phyloP scores from a whole-genome alignment of 805 yeast species.

The Ascoidea tarda region DNA sequence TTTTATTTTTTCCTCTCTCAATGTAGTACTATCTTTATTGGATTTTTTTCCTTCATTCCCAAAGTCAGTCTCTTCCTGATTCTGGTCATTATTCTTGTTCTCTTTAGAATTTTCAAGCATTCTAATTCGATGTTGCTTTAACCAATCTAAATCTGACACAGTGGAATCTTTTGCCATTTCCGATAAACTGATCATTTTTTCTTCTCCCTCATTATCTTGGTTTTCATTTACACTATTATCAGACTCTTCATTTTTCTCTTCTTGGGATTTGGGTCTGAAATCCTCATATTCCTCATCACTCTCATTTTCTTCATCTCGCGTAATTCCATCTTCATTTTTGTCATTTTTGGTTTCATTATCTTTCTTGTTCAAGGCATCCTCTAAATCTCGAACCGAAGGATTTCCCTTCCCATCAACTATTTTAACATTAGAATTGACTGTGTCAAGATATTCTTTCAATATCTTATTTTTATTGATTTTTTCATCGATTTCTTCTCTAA shows the following conservation, averaged over 20 bases:
- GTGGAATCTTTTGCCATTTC: slow-evolving; percentile 30
- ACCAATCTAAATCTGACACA: slow-evolving; percentile 79
- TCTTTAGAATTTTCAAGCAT: neutral
- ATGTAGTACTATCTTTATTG: slow-evolving; percentile 1
- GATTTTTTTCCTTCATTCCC: slow-evolving; percentile 3
- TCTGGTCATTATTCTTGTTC: slow-evolving; percentile 8
- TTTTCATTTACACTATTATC: slow-evolving; percentile 12
- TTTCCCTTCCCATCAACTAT: slow-evolving; percentile 47
- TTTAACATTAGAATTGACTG: slow-evolving; percentile 56
- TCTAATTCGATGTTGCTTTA: slow-evolving; percentile 26
- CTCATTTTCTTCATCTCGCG: slow-evolving; percentile 20
- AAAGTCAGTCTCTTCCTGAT: slow-evolving; percentile 5
- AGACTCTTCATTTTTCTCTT: slow-evolving; percentile 1
- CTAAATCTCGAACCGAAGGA: slow-evolving; percentile 1
- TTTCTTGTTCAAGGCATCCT: slow-evolving; percentile 10
- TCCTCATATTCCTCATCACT: slow-evolving; percentile 22
- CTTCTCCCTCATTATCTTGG: slow-evolving; percentile 13
- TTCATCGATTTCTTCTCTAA: slow-evolving; percentile 29
- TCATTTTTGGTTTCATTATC: slow-evolving; percentile 18
- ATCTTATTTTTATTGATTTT: slow-evolving; percentile 53
- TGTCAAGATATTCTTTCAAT: slow-evolving; percentile 68
- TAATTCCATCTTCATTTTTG: slow-evolving; percentile 19
- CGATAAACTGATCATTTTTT: no score
- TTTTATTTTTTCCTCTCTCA: neutral
- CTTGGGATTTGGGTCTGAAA: slow-evolving; percentile 1